These are phyloP conservation scores for Yarrowia galli DNA, from an alignment of 1,139 yeast species.

Conservation along the genomic window DNA sequence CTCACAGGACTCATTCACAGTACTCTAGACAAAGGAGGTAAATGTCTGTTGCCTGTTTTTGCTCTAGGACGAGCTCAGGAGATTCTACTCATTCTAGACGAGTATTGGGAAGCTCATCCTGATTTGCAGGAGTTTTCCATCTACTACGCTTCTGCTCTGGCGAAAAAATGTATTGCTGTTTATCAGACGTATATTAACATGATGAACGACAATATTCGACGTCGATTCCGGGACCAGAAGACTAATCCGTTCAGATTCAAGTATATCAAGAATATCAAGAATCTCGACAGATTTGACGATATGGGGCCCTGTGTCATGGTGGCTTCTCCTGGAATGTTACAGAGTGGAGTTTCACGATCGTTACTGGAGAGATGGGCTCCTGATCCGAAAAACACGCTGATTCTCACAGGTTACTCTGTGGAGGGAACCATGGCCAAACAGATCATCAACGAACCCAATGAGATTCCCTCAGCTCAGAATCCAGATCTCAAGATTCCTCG, in stretches of 20 bases:
- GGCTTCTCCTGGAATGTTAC: slow-evolving; percentile 98
- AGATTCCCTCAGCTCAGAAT: slow-evolving; percentile 79
- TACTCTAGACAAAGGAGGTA: slow-evolving; percentile 86
- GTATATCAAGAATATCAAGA: slow-evolving; percentile 79
- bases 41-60: slow-evolving; percentile 91
- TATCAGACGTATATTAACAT: slow-evolving; percentile 95
- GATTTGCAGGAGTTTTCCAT: slow-evolving; percentile 84
- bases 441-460: slow-evolving; percentile 83
- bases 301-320: slow-evolving; percentile 95
- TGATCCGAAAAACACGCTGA: slow-evolving; percentile 85
- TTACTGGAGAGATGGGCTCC: slow-evolving; percentile 97
- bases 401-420: slow-evolving; percentile 95
- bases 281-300: slow-evolving; percentile 85
- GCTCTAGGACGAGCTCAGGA: slow-evolving; percentile 98
- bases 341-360: slow-evolving; percentile 92
- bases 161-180: slow-evolving; percentile 96
- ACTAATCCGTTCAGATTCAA: slow-evolving; percentile 91
- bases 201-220: slow-evolving; percentile 92
- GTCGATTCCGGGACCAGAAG: slow-evolving; percentile 75
- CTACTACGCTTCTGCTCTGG: slow-evolving; percentile 90
- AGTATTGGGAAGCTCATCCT: slow-evolving; percentile 87
- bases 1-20: slow-evolving; percentile 83
- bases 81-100: slow-evolving; percentile 84
- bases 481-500: slow-evolving; percentile 88
- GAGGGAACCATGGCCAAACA: slow-evolving; percentile 98